phyloP scores from a whole-genome alignment of 148 eudicot genomes.

The Persicaria tinctoria region DNA sequence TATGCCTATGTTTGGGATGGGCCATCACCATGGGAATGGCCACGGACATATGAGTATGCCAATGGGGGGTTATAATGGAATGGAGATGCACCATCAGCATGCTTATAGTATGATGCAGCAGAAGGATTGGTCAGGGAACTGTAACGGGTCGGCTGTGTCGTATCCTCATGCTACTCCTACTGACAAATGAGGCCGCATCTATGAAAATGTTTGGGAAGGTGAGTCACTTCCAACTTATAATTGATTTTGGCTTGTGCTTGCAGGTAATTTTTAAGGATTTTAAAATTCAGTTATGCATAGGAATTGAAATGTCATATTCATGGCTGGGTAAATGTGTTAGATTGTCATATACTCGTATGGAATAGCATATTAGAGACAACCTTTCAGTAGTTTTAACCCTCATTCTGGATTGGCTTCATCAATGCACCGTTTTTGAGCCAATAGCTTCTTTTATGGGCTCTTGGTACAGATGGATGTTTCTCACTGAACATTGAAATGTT shows the following conservation, averaged over 20 bases:
- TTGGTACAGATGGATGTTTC: not conserved
- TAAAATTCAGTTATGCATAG: not conserved
- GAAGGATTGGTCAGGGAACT: slow-evolving; percentile 38
- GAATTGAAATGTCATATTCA: not conserved
- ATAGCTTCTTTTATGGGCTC: not conserved
- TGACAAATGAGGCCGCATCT: slow-evolving; percentile 17
- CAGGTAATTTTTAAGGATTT: not conserved
- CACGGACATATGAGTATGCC: slow-evolving; percentile 25
- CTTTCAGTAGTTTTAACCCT: not conserved
- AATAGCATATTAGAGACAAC: not conserved
- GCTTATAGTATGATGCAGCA: slow-evolving; percentile 35
- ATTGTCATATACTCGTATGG: not conserved
- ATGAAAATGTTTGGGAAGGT: not conserved
- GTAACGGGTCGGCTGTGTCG: slow-evolving; percentile 12
- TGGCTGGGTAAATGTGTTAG: not conserved
- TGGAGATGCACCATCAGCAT: slow-evolving; percentile 19
- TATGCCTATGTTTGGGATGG: slow-evolving; percentile 28
- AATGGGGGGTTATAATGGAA: slow-evolving; percentile 24
- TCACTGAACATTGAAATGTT: not conserved
- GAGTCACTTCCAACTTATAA: not conserved
- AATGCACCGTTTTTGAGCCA: not conserved
- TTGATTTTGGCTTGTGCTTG: not conserved
- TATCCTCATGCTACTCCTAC: slow-evolving; percentile 23
- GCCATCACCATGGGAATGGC: slow-evolving; percentile 23
- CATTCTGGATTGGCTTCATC: not conserved